Base-by-base conservation (phyloP, 768 basidiomycete genomes). In the Daedaleopsis sinensis region DNA sequence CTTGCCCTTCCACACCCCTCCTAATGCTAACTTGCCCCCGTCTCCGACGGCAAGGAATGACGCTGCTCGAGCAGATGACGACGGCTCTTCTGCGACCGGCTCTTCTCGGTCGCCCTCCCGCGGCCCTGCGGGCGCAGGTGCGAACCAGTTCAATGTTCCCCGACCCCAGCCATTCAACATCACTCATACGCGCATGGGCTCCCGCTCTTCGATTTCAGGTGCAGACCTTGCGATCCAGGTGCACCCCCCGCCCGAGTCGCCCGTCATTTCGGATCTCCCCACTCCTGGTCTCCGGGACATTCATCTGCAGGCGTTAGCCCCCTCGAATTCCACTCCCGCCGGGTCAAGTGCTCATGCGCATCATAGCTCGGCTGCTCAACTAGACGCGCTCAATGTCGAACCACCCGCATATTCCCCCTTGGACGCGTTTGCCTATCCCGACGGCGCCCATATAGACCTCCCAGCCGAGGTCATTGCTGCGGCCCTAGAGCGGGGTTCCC, bases 381-480 rank as follows among this genome's bases (percentile, higher is more conserved):
- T 58, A 11, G 69, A 74, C 24, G 67, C 78, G 23, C 56, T 85
- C 49, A 76, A 77, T 60, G 80, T 84, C 58, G 88, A 90, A 63
- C 93, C 93, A 21, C 93, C 93, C 24, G 91, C 90, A 18, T 94
- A 94, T 76, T 93, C 92, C 7, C 92, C 93, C n/a, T 75, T 94
- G 69, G 92, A 94, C 70, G 87, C 91, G n/a, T 90, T 80, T 67
- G 82, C 86, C 24, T 93, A 93, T 68, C 79, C 87, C 54, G 94
- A 93, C 44, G 95, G 94, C 35, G 92, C 96, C n/a, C 91, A 92
- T 54, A 88, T 96, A 51, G 93, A 97, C 74, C 79, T 97, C 37
- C 95, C 95, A 24, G 93, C 94, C 37, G 95, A 97, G 67, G 84
- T 96, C 59, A 94, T 97, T 67, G 84, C 92, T 23, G 92, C 93